Evolutionary conservation across 148 eudicot species (phyloP).

Genomic region (Rhododendron kiyosumense): DNA sequence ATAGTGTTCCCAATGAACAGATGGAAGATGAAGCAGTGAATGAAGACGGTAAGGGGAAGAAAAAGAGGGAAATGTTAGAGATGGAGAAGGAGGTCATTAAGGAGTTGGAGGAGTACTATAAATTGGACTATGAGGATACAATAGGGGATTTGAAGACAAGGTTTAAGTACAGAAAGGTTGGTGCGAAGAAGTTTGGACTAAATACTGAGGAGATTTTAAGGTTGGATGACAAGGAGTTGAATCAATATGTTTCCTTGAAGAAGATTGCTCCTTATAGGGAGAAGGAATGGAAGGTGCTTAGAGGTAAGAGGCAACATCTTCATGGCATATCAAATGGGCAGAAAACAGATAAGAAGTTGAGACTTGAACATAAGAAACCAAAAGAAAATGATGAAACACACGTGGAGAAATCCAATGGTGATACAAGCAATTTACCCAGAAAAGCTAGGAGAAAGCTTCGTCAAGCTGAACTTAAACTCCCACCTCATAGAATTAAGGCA

Average conservation of each 20-base stretch:
- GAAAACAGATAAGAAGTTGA: conserved; percentile 23
- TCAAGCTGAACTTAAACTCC: conserved; percentile 35
- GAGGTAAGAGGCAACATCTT: conserved; percentile 26
- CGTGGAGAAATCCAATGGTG: conserved; percentile 37
- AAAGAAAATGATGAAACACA: conserved; percentile 19
- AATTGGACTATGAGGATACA: conserved; percentile 81
- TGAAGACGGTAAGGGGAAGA: conserved; percentile 47
- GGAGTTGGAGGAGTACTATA: conserved; percentile 71
- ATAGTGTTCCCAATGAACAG: conserved; percentile 16
- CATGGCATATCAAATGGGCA: conserved; percentile 17
- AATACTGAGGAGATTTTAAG: conserved; percentile 48
- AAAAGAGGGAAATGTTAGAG: conserved; percentile 42
- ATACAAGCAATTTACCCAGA: no score
- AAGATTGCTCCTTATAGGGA: conserved; percentile 85
- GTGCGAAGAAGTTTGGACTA: conserved; percentile 50
- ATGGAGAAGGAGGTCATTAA: conserved; percentile 48
- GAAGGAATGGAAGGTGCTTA: conserved; percentile 75
- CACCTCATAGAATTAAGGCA: conserved; percentile 44
- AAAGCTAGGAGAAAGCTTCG: conserved; percentile 45
- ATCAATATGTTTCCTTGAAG: conserved; percentile 77
- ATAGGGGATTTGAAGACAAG: conserved; percentile 85
- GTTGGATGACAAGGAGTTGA: conserved; percentile 84
- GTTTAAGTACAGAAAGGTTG: conserved; percentile 69
- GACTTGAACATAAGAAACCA: conserved; percentile 13
- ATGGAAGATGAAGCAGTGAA: conserved; percentile 17